Percentiles rank a stretch among this genome's conserved stretches.
phyloP scores from a whole-genome alignment of 192 early-diverging fungal species.

The Endogone sp. region DNA sequence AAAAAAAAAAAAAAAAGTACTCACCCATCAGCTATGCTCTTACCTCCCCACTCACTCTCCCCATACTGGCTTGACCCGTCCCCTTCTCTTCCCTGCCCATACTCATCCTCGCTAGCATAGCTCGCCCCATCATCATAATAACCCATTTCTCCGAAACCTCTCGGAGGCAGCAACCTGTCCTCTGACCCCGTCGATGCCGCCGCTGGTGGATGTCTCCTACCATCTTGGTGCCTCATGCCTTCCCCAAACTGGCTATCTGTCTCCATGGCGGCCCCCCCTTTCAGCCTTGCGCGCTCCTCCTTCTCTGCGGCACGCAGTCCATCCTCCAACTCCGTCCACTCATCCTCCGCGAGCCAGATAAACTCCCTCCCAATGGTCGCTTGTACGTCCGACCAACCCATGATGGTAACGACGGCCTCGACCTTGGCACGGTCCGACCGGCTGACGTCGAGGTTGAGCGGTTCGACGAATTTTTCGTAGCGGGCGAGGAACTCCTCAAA shows the following conservation, averaged over 20 bases:
- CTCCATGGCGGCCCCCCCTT: conserved; percentile 16
- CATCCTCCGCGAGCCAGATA: conserved; percentile 59
- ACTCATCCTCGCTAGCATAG: conserved; percentile 35
- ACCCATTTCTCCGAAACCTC: conserved; percentile 3
- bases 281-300: conserved; percentile 41
- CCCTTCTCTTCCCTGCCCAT: conserved; percentile 14
- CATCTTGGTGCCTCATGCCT: conserved; percentile 1
- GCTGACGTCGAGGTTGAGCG: conserved; percentile 21
- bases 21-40: conserved; percentile 37
- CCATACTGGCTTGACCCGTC: conserved; percentile 38
- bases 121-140: conserved; percentile 29
- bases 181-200: neutral
- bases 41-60: conserved; percentile 41
- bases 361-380: conserved; percentile 48
- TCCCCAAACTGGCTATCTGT: neutral
- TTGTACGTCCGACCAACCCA: conserved; percentile 46
- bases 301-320: conserved; percentile 55
- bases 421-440: conserved; percentile 23
- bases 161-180: neutral
- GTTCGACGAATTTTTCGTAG: conserved; percentile 36
- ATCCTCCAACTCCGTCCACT: conserved; percentile 65
- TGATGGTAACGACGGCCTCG: conserved; percentile 31
- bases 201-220: neutral
- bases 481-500: conserved; percentile 71
- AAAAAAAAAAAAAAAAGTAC: too few relatives aligned